These are phyloP conservation scores for Iris pallida DNA, from an alignment of 116 monocot species.

Conservation along the genomic window DNA sequence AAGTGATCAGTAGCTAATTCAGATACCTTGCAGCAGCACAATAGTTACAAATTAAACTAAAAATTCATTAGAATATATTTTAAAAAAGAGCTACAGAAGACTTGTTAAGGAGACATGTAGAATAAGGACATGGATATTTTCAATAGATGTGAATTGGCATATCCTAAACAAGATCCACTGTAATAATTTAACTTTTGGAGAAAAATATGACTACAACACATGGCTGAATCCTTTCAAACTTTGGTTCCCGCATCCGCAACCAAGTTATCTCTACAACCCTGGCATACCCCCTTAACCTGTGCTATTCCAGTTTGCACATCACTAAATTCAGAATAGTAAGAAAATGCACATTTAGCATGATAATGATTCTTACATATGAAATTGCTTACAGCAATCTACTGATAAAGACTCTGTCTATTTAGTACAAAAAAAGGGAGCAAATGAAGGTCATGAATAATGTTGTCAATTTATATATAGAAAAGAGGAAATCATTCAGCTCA, in stretches of 20 bases:
- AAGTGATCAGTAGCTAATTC: not conserved
- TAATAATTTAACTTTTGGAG: no score
- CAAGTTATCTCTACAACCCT: not conserved
- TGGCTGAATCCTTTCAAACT: no score
- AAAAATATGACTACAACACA: no score
- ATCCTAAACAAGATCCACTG: no score
- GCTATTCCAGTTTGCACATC: no score
- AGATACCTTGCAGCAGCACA: not conserved
- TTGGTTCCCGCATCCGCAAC: not conserved
- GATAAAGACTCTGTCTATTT: not conserved
- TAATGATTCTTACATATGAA: slow-evolving; percentile 1
- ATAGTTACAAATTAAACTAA: not conserved
- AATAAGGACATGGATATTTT: no score
- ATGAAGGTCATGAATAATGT: not conserved
- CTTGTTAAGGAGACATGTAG: no score
- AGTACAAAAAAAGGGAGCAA: not conserved
- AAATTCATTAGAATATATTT: no score
- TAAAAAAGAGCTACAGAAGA: no score
- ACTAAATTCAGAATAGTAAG: not conserved
- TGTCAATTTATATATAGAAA: not conserved
- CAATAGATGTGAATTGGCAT: no score
- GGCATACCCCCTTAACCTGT: no score
- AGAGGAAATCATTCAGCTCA: no score
- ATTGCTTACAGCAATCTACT: not conserved
- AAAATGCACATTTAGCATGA: not conserved